These are phyloP conservation scores for Acanthochlamys bracteata DNA, from an alignment of 106 monocot species.

Conservation along the genomic window DNA sequence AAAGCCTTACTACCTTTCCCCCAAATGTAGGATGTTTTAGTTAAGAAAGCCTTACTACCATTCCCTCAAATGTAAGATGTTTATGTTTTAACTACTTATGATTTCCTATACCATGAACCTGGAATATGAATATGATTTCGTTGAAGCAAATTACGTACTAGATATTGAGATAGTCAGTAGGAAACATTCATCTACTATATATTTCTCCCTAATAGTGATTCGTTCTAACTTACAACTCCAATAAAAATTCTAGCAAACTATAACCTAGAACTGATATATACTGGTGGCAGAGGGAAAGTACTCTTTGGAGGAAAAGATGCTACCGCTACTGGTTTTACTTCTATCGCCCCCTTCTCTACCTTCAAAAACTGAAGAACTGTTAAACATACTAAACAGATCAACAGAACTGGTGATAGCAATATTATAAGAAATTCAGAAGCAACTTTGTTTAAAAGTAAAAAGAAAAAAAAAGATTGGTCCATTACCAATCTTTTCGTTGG, in stretches of 20 bases:
- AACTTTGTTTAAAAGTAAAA: too few relatives aligned
- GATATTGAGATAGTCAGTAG: neutral
- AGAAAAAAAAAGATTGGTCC: neutral
- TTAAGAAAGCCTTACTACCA: too few relatives aligned
- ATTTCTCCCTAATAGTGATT: too few relatives aligned
- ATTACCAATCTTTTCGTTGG: neutral
- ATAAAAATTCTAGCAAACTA: neutral
- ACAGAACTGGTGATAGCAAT: neutral
- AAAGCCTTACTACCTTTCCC: too few relatives aligned
- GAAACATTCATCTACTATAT: neutral
- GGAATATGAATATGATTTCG: neutral
- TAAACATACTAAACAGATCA: neutral
- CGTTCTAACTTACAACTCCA: too few relatives aligned
- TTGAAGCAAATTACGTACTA: neutral
- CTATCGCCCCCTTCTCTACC: neutral
- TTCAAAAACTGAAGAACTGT: neutral
- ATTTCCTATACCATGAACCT: too few relatives aligned
- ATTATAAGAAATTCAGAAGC: neutral
- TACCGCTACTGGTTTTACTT: neutral
- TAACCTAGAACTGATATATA: neutral
- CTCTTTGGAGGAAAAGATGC: slow-evolving; percentile 33
- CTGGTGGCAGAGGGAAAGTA: slow-evolving; percentile 15
- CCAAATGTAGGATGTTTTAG: too few relatives aligned
- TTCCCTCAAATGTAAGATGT: too few relatives aligned
- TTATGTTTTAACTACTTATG: too few relatives aligned